These are phyloP conservation scores for Xylariaceae sp. DNA, from an alignment of 2,329 filamentous ascomycete species.

Conservation along the genomic window DNA sequence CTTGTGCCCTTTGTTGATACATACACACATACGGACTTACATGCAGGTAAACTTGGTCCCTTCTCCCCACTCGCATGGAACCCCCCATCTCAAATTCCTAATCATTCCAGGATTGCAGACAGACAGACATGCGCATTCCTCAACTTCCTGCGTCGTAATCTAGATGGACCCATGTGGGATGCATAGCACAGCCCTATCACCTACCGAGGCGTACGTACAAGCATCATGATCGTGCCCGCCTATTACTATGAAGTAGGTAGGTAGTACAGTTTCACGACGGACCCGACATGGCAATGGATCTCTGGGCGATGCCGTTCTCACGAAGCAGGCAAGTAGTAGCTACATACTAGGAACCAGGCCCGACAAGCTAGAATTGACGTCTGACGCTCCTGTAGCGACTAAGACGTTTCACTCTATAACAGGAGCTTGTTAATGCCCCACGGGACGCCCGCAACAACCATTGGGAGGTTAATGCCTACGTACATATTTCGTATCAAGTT, in stretches of 20 bases:
- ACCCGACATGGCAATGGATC: constrained; percentile 17
- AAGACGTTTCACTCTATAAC: constrained; percentile 28
- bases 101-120: background rate
- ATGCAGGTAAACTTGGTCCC: background rate
- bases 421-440: constrained; percentile 23
- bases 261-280: constrained; percentile 12
- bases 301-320: constrained; percentile 7
- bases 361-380: constrained; percentile 17
- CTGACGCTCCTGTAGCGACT: constrained; percentile 22
- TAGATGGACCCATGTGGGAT: background rate
- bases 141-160: background rate
- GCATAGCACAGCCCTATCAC: background rate
- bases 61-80: constrained; percentile 1
- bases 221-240: too few relatives aligned
- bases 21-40: too few relatives aligned
- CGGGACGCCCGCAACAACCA: background rate
- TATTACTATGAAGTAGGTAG: too few relatives aligned
- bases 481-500: background rate
- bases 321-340: constrained; percentile 2
- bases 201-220: background rate
- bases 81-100: background rate
- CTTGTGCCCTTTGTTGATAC: background rate
- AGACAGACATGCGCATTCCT: background rate
- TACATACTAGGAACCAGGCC: too few relatives aligned
- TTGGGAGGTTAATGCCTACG: constrained; percentile 2